These are phyloP conservation scores for Bryum argenteum DNA, from an alignment of 225 moss, liverwort and hornwort genomes.

Conservation along the genomic window DNA sequence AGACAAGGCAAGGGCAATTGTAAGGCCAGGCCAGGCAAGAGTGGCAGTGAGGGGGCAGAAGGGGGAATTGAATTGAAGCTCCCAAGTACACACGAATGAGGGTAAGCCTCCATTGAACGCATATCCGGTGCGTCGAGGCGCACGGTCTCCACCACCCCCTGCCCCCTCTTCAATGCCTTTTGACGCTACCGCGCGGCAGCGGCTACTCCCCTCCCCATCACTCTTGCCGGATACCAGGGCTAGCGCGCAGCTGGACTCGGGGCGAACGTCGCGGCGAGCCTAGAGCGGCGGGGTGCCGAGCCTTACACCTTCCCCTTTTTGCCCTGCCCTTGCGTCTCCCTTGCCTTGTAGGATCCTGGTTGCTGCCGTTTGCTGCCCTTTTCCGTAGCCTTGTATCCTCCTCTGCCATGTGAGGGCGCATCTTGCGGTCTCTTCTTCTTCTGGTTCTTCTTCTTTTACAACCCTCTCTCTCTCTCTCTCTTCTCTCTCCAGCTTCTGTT, in stretches of 20 bases:
- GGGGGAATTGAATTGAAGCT: slow-evolving; percentile 24
- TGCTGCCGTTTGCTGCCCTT: slow-evolving; percentile 24
- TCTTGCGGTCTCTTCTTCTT: slow-evolving; percentile 21
- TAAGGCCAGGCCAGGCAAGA: too few species aligned
- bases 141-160: slow-evolving; percentile 24
- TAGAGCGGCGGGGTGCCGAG: slow-evolving; percentile 1
- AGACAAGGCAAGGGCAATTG: neutral
- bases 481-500: too few species aligned
- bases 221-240: neutral
- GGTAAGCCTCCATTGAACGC: slow-evolving; percentile 11
- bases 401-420: slow-evolving; percentile 46
- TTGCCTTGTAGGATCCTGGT: slow-evolving; percentile 26
- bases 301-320: neutral
- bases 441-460: neutral
- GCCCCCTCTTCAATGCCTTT: neutral
- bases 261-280: neutral
- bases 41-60: slow-evolving; percentile 5
- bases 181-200: neutral
- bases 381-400: slow-evolving; percentile 17
- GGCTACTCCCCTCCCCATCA: neutral
- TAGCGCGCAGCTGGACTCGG: rapidly evolving
- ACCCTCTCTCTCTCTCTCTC: neutral
- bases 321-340: neutral
- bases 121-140: slow-evolving; percentile 30
- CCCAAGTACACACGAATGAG: slow-evolving; percentile 29